Conservation (phyloP, 1,284 basidiomycete genomes). For the Pseudozyma tsukubaensis region DNA sequence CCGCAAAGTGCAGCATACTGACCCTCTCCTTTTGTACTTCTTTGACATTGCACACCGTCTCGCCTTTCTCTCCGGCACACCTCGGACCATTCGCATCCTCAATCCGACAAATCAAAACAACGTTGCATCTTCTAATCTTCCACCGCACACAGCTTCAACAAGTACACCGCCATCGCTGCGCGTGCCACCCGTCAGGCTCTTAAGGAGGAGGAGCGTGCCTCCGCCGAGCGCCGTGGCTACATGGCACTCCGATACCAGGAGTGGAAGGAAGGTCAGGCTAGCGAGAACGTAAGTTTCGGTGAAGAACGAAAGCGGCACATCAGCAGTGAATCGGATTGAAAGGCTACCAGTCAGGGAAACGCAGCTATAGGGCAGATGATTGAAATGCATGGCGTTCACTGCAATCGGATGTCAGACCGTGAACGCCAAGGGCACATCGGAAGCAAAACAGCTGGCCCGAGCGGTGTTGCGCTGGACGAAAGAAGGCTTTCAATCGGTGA, state of each 20-base stretch:
- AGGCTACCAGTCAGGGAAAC: no score
- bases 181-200: slow-evolving; percentile 69
- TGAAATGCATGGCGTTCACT: no score
- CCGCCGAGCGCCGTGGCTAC: slow-evolving; percentile 69
- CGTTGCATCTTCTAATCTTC: no score
- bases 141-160: slow-evolving; percentile 69
- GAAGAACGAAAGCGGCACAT: neutral
- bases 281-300: slow-evolving; percentile 63
- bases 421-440: no score
- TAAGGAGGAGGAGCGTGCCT: slow-evolving; percentile 70
- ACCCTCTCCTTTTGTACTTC: slow-evolving; percentile 1
- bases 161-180: slow-evolving; percentile 70
- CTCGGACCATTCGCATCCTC: neutral
- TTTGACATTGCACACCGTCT: neutral
- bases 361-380: no score
- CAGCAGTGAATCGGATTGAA: neutral
- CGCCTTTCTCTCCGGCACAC: neutral
- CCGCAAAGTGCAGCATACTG: slow-evolving; percentile 2
- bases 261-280: slow-evolving; percentile 69
- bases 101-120: neutral
- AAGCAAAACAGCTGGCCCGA: no score
- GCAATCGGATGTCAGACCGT: no score
- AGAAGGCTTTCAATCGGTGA: no score
- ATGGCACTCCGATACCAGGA: slow-evolving; percentile 70
- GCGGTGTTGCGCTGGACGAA: no score